Percentiles rank a stretch among this genome's conserved stretches.
Evolutionary conservation across 768 basidiomycete genomes (phyloP).

Genomic region (Phaeotremella skinneri): DNA sequence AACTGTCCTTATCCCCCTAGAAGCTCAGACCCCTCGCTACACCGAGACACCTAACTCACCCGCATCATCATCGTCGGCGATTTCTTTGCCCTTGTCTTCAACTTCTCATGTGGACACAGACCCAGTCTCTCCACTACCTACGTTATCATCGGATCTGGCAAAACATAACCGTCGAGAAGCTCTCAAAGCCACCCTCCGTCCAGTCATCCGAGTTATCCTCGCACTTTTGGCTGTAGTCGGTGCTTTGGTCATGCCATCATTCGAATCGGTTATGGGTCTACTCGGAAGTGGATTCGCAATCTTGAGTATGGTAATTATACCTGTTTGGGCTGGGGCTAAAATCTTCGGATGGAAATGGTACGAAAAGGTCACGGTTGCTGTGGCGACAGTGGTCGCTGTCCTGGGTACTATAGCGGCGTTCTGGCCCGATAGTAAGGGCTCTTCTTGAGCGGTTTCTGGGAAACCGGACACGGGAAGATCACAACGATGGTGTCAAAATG

Average conservation of each 20-base stretch:
- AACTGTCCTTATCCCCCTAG: slow-evolving; percentile 33
- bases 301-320: slow-evolving; percentile 30
- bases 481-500: neutral
- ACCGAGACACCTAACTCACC: slow-evolving; percentile 16
- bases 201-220: slow-evolving; percentile 27
- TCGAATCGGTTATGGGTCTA: slow-evolving; percentile 35
- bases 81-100: neutral
- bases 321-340: slow-evolving; percentile 31
- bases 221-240: slow-evolving; percentile 31
- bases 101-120: slow-evolving; percentile 4
- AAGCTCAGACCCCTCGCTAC: slow-evolving; percentile 25
- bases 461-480: too few species aligned
- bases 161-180: slow-evolving; percentile 34
- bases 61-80: slow-evolving; percentile 2
- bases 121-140: neutral
- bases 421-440: neutral
- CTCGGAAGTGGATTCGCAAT: slow-evolving; percentile 39
- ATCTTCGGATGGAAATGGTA: slow-evolving; percentile 35
- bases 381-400: slow-evolving; percentile 13
- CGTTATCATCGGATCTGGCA: slow-evolving; percentile 9
- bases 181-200: slow-evolving; percentile 29
- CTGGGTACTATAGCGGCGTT: slow-evolving; percentile 24
- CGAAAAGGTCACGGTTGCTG: slow-evolving; percentile 5
- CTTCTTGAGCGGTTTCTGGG: neutral
- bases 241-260: slow-evolving; percentile 36